Evolutionary conservation across 2,329 filamentous ascomycete species (phyloP).

Genomic region (Ophiostoma sp.): DNA sequence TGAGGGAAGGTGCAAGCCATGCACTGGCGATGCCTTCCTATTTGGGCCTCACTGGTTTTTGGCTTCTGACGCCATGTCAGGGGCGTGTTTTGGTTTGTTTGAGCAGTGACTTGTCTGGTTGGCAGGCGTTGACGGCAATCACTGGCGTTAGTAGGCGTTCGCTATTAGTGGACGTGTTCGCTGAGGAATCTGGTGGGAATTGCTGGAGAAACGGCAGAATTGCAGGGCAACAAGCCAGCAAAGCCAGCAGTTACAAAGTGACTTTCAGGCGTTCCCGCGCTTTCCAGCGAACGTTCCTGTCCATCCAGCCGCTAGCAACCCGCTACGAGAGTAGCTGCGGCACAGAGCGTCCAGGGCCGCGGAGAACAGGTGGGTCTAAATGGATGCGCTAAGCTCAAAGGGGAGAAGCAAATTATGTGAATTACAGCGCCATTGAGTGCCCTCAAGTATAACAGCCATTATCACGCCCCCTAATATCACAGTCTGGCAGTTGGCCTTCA

Average conservation of each 20-base stretch:
- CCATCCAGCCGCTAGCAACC: constrained; percentile 11
- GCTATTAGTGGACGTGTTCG: not conserved
- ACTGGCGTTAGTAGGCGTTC: not conserved
- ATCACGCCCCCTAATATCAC: not conserved
- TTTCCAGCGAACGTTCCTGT: constrained; percentile 6
- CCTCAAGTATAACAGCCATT: not conserved
- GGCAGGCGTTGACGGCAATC: not conserved
- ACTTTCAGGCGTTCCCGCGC: not conserved
- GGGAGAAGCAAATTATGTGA: not conserved
- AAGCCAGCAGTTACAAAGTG: not conserved
- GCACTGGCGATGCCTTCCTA: constrained; percentile 19
- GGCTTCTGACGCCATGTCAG: constrained; percentile 18
- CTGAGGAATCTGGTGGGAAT: constrained; percentile 23
- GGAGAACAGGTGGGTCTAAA: constrained; percentile 15
- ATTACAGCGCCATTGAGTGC: not conserved
- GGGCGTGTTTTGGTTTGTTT: constrained; percentile 11
- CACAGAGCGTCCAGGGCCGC: constrained; percentile 18
- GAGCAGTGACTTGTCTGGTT: not conserved
- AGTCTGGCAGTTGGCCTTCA: not conserved
- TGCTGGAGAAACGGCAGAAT: constrained; percentile 24
- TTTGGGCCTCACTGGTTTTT: not conserved
- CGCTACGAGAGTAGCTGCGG: constrained; percentile 10
- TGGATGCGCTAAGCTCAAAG: not conserved
- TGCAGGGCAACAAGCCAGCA: not conserved
- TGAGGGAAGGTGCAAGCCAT: constrained; percentile 9